Percentiles rank a stretch among this genome's conserved stretches.
Evolutionary conservation across 192 early-diverging fungal species (phyloP).

Genomic region (Entomortierella beljakovae): DNA sequence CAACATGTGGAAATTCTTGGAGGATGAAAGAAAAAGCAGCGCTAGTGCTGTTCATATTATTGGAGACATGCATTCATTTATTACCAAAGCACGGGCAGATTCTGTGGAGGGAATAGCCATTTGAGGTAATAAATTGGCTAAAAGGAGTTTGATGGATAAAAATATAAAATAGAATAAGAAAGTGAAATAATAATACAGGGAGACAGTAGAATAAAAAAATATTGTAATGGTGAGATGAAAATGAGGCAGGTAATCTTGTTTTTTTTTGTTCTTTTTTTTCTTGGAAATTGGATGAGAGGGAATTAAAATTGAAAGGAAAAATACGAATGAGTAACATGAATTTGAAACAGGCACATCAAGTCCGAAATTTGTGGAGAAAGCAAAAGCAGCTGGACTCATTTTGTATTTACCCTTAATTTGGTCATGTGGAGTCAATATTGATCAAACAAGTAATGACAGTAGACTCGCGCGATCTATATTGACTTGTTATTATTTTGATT

Average conservation of each 20-base stretch:
- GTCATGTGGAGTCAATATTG: no score
- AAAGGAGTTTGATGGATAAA: background rate
- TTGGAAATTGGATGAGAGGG: conserved; percentile 2
- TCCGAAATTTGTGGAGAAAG: background rate
- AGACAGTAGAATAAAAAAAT: background rate
- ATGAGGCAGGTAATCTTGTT: background rate
- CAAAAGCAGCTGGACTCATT: no score
- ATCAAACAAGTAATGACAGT: no score
- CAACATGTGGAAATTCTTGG: background rate
- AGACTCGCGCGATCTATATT: no score
- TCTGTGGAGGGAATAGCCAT: background rate
- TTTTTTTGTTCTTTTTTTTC: no score
- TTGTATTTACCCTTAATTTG: no score
- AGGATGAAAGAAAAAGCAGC: no score
- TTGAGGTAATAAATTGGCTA: background rate
- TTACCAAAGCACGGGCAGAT: conserved; percentile 18
- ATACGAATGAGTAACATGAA: background rate
- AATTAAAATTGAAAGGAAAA: background rate
- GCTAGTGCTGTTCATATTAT: no score
- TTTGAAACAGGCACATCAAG: background rate
- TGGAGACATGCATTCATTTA: no score
- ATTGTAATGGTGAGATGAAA: background rate
- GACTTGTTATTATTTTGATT: no score
- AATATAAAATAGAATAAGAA: background rate
- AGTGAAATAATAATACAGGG: background rate